Conservation (phyloP, 495 filamentous ascomycete genomes). For the Umbilicaria muhlenbergii region DNA sequence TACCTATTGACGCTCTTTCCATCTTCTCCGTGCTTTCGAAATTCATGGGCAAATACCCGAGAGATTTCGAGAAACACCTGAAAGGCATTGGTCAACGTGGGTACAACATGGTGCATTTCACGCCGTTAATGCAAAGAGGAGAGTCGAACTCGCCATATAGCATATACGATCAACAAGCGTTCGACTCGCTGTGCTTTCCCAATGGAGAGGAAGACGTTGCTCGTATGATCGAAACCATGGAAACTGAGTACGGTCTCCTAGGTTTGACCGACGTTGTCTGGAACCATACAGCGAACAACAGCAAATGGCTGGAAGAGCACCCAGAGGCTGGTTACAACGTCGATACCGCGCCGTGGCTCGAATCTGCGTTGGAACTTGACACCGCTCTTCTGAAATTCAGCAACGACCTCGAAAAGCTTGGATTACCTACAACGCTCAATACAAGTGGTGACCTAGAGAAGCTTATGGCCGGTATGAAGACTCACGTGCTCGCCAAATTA, state of each 20-base stretch:
- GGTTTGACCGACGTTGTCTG: conserved; percentile 93
- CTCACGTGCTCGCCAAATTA: conserved; percentile 57
- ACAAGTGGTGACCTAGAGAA: conserved; percentile 57
- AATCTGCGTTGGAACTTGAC: conserved; percentile 77
- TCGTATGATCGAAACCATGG: conserved; percentile 63
- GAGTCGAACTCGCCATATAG: conserved; percentile 94
- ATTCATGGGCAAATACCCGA: conserved; percentile 86
- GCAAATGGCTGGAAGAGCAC: conserved; percentile 83
- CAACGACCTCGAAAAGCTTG: conserved; percentile 44
- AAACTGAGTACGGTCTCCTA: conserved; percentile 67
- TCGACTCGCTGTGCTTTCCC: conserved; percentile 72
- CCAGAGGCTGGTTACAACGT: conserved; percentile 94
- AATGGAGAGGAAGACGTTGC: conserved; percentile 74
- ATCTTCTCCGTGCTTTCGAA: conserved; percentile 94
- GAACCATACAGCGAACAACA: conserved; percentile 97
- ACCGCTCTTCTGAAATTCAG: conserved; percentile 68
- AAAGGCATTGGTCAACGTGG: conserved; percentile 72
- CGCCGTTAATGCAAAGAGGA: conserved; percentile 78
- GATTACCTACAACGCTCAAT: conserved; percentile 58
- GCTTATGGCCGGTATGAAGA: conserved; percentile 73
- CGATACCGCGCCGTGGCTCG: conserved; percentile 82
- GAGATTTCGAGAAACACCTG: conserved; percentile 78
- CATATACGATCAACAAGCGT: conserved; percentile 78
- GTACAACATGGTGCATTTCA: conserved; percentile 99
- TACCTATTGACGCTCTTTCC: conserved; percentile 76